Conservation (phyloP, 805 yeast genomes). For the Saccharomycopsis javanensis region DNA sequence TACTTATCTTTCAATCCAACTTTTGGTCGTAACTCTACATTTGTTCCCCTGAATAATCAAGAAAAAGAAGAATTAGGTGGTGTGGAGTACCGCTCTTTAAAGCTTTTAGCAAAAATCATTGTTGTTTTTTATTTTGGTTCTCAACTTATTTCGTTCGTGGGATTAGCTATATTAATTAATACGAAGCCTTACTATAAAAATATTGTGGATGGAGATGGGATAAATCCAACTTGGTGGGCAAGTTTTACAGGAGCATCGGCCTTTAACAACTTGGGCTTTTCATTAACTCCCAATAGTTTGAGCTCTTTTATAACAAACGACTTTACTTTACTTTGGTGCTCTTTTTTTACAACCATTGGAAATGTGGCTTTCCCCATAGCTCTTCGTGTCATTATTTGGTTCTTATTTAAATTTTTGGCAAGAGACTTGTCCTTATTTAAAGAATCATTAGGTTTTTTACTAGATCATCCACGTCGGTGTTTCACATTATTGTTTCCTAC, state of each 20-base stretch:
- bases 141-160: slow-evolving; percentile 44
- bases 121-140: slow-evolving; percentile 66
- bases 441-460: slow-evolving; percentile 75
- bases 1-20: slow-evolving; percentile 89
- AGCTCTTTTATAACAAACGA: slow-evolving; percentile 49
- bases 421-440: slow-evolving; percentile 51
- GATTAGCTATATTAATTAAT: slow-evolving; percentile 55
- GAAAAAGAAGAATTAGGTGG: slow-evolving; percentile 96
- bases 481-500: slow-evolving; percentile 88
- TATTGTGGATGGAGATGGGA: slow-evolving; percentile 43
- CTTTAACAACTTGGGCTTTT: slow-evolving; percentile 79
- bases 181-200: slow-evolving; percentile 33
- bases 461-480: slow-evolving; percentile 96
- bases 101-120: slow-evolving; percentile 59
- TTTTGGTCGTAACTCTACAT: slow-evolving; percentile 86
- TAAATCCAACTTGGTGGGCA: slow-evolving; percentile 88
- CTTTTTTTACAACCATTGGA: slow-evolving; percentile 77
- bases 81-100: slow-evolving; percentile 87
- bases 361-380: slow-evolving; percentile 91
- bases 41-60: slow-evolving; percentile 66
- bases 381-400: slow-evolving; percentile 76
- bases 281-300: slow-evolving; percentile 79
- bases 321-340: slow-evolving; percentile 52
- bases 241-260: slow-evolving; percentile 71
- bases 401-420: slow-evolving; percentile 48